Conservation (phyloP, 306 rosid genomes). For the Cicer judaicum region DNA sequence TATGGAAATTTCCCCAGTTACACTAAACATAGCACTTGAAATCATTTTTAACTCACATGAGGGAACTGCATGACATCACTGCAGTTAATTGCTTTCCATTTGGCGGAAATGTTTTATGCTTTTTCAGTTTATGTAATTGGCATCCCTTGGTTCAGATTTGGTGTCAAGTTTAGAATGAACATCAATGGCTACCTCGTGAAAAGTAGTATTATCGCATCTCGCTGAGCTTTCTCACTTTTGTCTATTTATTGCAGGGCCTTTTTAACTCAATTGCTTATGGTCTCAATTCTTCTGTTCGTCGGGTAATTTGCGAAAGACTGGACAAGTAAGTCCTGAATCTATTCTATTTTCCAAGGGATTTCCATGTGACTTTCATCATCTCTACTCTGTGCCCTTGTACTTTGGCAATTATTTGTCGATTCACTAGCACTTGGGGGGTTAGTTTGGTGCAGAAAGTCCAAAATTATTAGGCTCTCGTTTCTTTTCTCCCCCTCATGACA, state of each 20-base stretch:
- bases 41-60: background rate
- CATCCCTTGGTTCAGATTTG: constrained; percentile 40
- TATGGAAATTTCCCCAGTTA: constrained; percentile 23
- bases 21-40: background rate
- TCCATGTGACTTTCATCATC: background rate
- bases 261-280: constrained; percentile 99
- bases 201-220: constrained; percentile 26
- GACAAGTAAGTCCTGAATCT: constrained; percentile 67
- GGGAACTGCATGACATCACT: constrained; percentile 6
- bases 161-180: constrained; percentile 32
- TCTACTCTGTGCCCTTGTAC: constrained; percentile 4
- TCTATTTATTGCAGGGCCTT: constrained; percentile 72
- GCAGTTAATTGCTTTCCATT: constrained; percentile 33
- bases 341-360: constrained; percentile 9
- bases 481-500: constrained; percentile 18
- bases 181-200: constrained; percentile 20
- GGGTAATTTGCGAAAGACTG: constrained; percentile 82
- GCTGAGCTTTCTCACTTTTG: constrained; percentile 21
- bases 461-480: constrained; percentile 24
- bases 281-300: constrained; percentile 95
- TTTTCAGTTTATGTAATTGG: constrained; percentile 40
- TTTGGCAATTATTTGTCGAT: background rate
- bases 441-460: constrained; percentile 1
- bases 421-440: constrained; percentile 13
- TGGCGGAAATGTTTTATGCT: constrained; percentile 29